Conservation (phyloP, 2,329 filamentous ascomycete genomes). For the Blumeriella jaapii region DNA sequence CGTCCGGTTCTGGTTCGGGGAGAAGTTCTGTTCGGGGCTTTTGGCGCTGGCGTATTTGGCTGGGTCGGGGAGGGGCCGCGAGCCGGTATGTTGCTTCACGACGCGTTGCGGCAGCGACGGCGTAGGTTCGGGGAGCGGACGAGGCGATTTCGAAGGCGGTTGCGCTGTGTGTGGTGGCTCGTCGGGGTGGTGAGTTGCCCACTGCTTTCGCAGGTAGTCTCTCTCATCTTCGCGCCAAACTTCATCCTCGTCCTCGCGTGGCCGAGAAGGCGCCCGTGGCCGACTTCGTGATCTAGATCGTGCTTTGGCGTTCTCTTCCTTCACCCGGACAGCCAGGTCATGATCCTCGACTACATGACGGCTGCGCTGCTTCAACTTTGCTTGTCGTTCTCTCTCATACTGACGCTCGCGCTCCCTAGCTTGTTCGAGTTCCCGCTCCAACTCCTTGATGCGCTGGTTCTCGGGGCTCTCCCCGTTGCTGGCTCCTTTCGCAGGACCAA, state of each 20-base stretch:
- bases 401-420: conserved; percentile 55
- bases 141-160: conserved; percentile 20
- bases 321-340: conserved; percentile 21
- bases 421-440: conserved; percentile 62
- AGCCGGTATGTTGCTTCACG: conserved; percentile 26
- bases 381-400: conserved; percentile 50
- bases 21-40: conserved; percentile 10
- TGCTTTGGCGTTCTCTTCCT: conserved; percentile 20
- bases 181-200: conserved; percentile 18
- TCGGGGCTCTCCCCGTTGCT: conserved; percentile 36
- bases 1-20: conserved; percentile 31
- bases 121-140: conserved; percentile 25
- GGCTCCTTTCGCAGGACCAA: conserved; percentile 33
- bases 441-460: conserved; percentile 60
- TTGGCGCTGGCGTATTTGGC: conserved; percentile 21
- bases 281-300: conserved; percentile 14
- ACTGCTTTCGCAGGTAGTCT: conserved; percentile 38
- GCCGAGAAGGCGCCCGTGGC: conserved; percentile 19
- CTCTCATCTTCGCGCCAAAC: conserved; percentile 40
- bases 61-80: conserved; percentile 30
- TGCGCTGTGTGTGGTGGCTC: conserved; percentile 7
- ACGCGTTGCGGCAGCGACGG: conserved; percentile 17
- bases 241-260: conserved; percentile 29
- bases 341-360: conserved; percentile 23
- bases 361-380: conserved; percentile 27